Conservation (phyloP, 1,139 yeast genomes). For the Pichia sp. region DNA sequence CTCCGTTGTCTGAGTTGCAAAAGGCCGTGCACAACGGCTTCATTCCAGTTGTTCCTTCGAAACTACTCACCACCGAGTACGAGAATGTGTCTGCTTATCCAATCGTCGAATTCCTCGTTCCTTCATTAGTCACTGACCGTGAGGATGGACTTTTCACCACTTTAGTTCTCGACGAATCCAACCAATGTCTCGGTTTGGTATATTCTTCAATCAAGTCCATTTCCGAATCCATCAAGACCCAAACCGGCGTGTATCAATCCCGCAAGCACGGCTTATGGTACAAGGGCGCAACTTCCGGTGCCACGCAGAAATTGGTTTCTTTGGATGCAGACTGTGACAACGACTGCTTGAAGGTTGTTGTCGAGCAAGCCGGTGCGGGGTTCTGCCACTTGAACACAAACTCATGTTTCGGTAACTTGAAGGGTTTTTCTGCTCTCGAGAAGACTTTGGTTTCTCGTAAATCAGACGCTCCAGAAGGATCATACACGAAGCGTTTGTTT, state of each 20-base stretch:
- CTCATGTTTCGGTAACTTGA: conserved; percentile 74
- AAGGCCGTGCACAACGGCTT: conserved; percentile 33
- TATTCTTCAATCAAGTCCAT: conserved; percentile 84
- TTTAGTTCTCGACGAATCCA: conserved; percentile 65
- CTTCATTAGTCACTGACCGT: conserved; percentile 72
- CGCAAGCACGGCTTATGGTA: conserved; percentile 90
- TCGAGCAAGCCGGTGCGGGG: conserved; percentile 77
- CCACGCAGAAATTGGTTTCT: conserved; percentile 69
- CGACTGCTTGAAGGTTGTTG: conserved; percentile 83
- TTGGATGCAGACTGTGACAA: conserved; percentile 85
- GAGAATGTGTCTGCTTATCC: conserved; percentile 32
- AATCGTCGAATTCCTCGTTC: conserved; percentile 49
- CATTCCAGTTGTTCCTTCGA: conserved; percentile 45
- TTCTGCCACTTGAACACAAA: conserved; percentile 84
- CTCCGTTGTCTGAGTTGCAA: conserved; percentile 7
- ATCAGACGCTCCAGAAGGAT: conserved; percentile 75
- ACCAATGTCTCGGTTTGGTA: conserved; percentile 78
- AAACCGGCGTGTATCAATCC: conserved; percentile 90
- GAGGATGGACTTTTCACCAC: conserved; percentile 83
- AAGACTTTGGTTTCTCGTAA: conserved; percentile 52
- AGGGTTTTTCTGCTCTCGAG: conserved; percentile 65
- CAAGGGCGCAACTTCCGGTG: conserved; percentile 94
- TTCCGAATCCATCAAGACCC: conserved; percentile 71
- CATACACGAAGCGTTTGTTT: conserved; percentile 86
- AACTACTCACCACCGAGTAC: conserved; percentile 41